Evolutionary conservation across 495 filamentous ascomycete genomes (phyloP), one percentile per base, ranked within the genome.

Genomic region (Elaphomyces granulatus): DNA sequence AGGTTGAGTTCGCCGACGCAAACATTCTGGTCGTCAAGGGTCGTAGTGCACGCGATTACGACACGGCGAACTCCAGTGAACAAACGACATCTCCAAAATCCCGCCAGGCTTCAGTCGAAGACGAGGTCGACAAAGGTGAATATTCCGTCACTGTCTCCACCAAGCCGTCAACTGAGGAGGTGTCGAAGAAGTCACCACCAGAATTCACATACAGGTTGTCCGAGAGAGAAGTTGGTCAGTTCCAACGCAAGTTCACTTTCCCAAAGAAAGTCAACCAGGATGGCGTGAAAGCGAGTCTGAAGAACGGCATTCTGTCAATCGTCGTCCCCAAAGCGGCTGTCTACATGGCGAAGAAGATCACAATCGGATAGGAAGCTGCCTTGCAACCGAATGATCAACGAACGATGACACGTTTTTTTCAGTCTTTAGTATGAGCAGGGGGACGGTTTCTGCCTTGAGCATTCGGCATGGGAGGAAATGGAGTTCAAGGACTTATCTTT

Each of bases 1-100:
- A 74, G 38, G 81, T 94, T 50, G 84, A 93, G 57, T 94, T 94
- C 68, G 75, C 72, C 36, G 87, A 94, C 53, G 60, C 68, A 3
- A 69, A 81, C 37, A 94, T 82, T 10, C 62, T 96, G 3, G 67
- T 75, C 36, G 71, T 94, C 54, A 69, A 69, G 38, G 88, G 87
- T 32, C 74, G 60, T 34, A 67, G 71, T 18, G 78, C 84, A 51
- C 71, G 73, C 44, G 56, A 55, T 30, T 72, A 76, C 53, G 38
- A 63, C 48, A 59, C 56, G 3, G 54, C 60, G 12, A 56, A 36
- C n/a, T 32, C 26, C 16, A 46, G 58, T 16, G 44, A 44, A 14
- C 15, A 48, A 48, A 33, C 48, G 3, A 12, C 6, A 28, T 28
- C 23, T 6, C 23, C 23, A 6, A 65, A 66, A 30, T 52, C 54